Percentiles rank a stretch among this genome's conserved stretches.
These are phyloP conservation scores for Pelargonium nanum DNA, from an alignment of 345 rosid genomes.

Conservation along the genomic window DNA sequence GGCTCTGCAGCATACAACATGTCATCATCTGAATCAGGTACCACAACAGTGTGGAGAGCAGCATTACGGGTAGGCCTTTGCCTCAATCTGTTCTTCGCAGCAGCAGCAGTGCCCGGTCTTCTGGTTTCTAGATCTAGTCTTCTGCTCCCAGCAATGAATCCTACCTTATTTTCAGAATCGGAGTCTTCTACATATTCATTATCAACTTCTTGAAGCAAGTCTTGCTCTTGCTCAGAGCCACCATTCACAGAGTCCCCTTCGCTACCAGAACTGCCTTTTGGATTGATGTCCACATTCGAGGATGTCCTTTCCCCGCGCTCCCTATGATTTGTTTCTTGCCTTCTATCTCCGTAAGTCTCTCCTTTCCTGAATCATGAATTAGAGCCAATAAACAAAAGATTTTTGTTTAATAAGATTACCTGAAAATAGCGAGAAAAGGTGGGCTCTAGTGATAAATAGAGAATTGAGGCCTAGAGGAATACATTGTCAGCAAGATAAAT, in stretches of 20 bases:
- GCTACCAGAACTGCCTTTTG: not conserved
- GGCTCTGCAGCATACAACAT: not conserved
- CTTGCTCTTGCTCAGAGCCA: no score
- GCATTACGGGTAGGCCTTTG: constrained; percentile 49
- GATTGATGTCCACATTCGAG: not conserved
- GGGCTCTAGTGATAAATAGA: not conserved
- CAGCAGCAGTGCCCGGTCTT: no score
- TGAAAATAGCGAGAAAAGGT: no score
- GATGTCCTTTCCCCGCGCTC: not conserved
- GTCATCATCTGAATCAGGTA: constrained; percentile 37
- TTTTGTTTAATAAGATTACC: no score
- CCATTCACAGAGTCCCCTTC: not conserved
- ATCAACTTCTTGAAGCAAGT: no score
- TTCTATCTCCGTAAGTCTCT: not conserved
- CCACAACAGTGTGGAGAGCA: constrained; percentile 26
- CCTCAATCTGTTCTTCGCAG: constrained; percentile 35
- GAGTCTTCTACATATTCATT: not conserved
- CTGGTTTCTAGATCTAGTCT: no score
- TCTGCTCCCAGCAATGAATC: not conserved
- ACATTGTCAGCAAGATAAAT: not conserved
- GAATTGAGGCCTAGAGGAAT: no score
- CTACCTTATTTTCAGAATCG: not conserved
- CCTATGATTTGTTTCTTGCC: not conserved
- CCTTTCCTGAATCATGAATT: not conserved
- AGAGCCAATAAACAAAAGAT: not conserved